Base-by-base conservation (phyloP, 352 stramenopile species). In the Globisporangium paddicum region DNA sequence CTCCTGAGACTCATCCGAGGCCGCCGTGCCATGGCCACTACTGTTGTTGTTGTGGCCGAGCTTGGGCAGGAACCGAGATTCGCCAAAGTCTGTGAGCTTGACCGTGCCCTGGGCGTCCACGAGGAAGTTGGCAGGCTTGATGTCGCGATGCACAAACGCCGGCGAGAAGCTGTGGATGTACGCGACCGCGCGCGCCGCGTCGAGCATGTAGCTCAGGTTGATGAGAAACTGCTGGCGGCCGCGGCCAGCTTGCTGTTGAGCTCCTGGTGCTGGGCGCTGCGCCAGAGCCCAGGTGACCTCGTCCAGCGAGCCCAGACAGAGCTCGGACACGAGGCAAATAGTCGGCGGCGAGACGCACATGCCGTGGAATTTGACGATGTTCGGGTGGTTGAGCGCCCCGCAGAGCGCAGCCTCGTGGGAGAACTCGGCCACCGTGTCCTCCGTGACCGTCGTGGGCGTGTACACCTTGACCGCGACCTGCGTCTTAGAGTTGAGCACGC, bases 61-160 rank as follows among this genome's bases (percentile, higher is more conserved):
- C 38, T 45, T 25, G 5, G 38, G 38, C 38, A 19, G 38, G 16
- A 44, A 45, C 3, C 38, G 65, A 4, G 74, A 85, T 18, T 89
- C 78, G 5, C 86, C 86, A 63, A 95, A 94, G 66, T 94, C 82
- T 19, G 72, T 80, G 3, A 94, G 71, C 58, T 95, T 95, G 14
- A 89, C 75, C 3, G 60, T 73, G 40, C 69, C 65, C 26, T 74
- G 67, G 1, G 63, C 53, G 23, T 83, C 70, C 5, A 96, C 71
- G n/a, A 95, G 77, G 55, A 96, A 95, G 58, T 95, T 96, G 0
- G 73, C 68, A 5, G 79, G 77, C 25, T 88, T 86, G 52, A 92
- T 92, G 53, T 90, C 82, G 10, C 79, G 72, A 41, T 92, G 79
- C 11, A 92, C 60, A 45, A 88, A 90, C 19, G 82, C 58, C 11